These are phyloP conservation scores for Gossypium lobatum DNA, from an alignment of 441 rosid genomes.

Conservation along the genomic window DNA sequence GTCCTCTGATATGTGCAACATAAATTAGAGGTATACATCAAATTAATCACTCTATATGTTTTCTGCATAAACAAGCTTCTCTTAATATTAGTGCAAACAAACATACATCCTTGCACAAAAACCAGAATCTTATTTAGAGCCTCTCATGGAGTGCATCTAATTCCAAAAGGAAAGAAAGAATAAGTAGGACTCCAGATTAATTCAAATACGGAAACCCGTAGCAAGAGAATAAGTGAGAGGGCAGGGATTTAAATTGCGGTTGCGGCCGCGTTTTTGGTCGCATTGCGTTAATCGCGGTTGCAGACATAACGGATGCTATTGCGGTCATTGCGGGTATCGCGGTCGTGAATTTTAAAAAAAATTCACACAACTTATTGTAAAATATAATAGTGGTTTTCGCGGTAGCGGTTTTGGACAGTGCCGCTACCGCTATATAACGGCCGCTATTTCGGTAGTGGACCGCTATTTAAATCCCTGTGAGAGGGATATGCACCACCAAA, in stretches of 20 bases:
- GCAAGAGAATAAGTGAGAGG: conserved; percentile 6
- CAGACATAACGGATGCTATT: no score
- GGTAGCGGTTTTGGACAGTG: no score
- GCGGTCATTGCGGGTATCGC: no score
- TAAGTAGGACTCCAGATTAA: background rate
- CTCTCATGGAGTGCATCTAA: background rate
- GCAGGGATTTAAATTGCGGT: no score
- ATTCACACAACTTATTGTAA: no score
- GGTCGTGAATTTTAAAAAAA: no score
- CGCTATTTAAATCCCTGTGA: background rate
- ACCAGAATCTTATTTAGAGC: background rate
- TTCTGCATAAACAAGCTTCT: background rate
- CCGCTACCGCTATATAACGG: no score
- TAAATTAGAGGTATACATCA: background rate
- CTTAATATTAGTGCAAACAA: background rate
- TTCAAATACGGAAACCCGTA: background rate
- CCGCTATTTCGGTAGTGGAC: no score
- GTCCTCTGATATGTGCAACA: background rate
- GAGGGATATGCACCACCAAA: background rate
- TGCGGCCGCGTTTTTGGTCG: no score
- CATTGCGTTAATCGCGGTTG: no score
- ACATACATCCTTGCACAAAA: background rate
- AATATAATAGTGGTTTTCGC: no score
- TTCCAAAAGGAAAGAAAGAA: background rate
- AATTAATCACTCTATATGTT: background rate